Evolutionary conservation across 768 basidiomycete genomes (phyloP).

Genomic region (Tylopilus felleus): DNA sequence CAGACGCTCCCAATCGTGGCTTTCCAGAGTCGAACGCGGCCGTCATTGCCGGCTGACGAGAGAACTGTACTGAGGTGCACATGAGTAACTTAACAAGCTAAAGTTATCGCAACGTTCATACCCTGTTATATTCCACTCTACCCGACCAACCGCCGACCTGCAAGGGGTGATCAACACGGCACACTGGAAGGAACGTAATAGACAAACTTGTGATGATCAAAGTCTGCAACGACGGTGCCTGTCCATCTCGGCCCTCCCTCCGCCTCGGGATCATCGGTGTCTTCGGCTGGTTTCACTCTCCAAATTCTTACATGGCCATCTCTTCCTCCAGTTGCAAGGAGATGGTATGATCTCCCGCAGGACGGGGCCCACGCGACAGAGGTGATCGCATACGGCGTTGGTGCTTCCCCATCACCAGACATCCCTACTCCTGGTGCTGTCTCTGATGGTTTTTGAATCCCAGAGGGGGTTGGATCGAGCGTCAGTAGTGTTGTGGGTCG

Average conservation of each 20-base stretch:
- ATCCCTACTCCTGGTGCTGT: conserved; percentile 15
- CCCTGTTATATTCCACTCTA: conserved; percentile 96
- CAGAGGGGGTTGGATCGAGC: conserved; percentile 41
- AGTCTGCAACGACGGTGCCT: conserved; percentile 75
- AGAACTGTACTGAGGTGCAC: conserved; percentile 62
- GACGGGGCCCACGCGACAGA: conserved; percentile 92
- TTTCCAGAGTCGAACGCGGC: conserved; percentile 82
- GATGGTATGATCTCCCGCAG: conserved; percentile 91
- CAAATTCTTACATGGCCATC: conserved; percentile 91
- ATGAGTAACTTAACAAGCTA: conserved; percentile 1
- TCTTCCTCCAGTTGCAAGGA: conserved; percentile 85
- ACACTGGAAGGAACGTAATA: neutral
- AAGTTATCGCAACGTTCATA: conserved; percentile 28
- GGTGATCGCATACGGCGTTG: conserved; percentile 62
- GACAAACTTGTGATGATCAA: conserved; percentile 76
- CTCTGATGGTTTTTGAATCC: conserved; percentile 18
- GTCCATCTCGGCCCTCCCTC: conserved; percentile 58
- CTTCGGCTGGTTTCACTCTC: conserved; percentile 66
- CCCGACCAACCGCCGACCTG: conserved; percentile 74
- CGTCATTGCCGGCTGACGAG: conserved; percentile 80
- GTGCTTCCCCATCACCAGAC: conserved; percentile 32
- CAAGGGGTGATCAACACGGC: conserved; percentile 4
- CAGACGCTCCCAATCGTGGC: conserved; percentile 80
- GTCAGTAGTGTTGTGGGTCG: conserved; percentile 66
- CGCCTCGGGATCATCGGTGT: conserved; percentile 41